A percentile compares a stretch with the other conserved stretches of the same genome.
Evolutionary conservation across 768 basidiomycete genomes (phyloP).

Genomic region (Filobasidium floriforme): DNA sequence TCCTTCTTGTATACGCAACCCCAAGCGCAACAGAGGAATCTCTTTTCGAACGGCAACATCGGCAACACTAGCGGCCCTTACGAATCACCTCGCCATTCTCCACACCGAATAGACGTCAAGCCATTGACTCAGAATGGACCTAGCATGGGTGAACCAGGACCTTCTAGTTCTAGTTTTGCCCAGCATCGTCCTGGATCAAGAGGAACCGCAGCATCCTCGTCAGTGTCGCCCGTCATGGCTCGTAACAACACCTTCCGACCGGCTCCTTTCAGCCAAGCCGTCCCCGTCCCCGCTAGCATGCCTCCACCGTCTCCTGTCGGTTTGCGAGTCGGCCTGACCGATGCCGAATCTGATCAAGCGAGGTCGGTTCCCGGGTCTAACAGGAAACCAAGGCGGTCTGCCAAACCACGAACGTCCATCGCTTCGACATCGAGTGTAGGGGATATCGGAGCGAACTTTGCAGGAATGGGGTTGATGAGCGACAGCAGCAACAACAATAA

Average conservation of each 20-base stretch:
- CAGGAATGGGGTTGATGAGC: neutral
- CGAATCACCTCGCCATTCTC: neutral
- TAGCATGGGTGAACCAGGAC: neutral
- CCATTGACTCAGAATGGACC: neutral
- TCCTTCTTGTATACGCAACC: neutral
- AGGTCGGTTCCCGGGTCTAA: neutral
- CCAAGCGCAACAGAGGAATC: neutral
- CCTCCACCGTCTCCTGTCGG: neutral
- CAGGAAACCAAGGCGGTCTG: neutral
- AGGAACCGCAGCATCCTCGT: neutral
- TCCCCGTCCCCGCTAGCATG: neutral
- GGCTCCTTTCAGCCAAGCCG: neutral
- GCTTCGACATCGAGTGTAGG: constrained; percentile 6
- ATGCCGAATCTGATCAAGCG: neutral
- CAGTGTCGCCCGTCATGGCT: neutral
- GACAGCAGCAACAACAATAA: neutral
- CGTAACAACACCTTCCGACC: neutral
- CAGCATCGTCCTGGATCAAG: neutral
- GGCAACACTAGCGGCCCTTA: neutral
- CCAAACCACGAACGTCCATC: neutral
- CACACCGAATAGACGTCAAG: neutral
- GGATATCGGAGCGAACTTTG: neutral
- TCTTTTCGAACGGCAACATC: neutral
- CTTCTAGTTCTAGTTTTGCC: neutral
- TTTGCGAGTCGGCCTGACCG: neutral